Percentiles rank a stretch among this genome's conserved stretches.
phyloP scores from a whole-genome alignment of 345 rosid genomes.

The Linum trigynum region DNA sequence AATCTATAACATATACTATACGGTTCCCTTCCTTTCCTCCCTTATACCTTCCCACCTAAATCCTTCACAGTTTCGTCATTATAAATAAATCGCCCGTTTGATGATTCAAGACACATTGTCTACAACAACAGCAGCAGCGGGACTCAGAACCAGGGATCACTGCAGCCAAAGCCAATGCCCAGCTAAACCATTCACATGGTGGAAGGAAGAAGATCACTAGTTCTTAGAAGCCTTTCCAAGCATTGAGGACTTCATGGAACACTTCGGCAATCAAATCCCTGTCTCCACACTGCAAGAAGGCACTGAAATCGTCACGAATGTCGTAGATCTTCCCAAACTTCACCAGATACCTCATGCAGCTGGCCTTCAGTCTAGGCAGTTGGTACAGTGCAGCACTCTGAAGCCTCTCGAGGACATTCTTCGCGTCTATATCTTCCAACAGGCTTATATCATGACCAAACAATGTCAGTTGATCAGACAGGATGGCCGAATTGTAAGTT shows the following conservation, averaged over 20 bases:
- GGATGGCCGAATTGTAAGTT: too few species aligned
- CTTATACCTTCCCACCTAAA: too few species aligned
- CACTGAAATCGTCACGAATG: conserved; percentile 64
- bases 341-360: conserved; percentile 85
- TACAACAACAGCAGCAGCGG: too few species aligned
- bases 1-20: too few species aligned
- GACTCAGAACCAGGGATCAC: too few species aligned
- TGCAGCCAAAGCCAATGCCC: too few species aligned
- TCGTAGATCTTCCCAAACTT: conserved; percentile 89
- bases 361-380: conserved; percentile 55
- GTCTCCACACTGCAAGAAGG: conserved; percentile 66
- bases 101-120: too few species aligned
- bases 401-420: conserved; percentile 85
- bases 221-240: conserved; percentile 84
- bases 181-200: too few species aligned
- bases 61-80: too few species aligned
- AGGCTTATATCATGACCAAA: conserved; percentile 23
- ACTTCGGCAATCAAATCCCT: conserved; percentile 73
- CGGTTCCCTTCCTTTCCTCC: too few species aligned
- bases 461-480: too few species aligned
- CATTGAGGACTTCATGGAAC: conserved; percentile 69
- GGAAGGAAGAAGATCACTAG: background rate
- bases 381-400: conserved; percentile 60
- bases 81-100: too few species aligned
- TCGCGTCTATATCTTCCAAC: conserved; percentile 65